A percentile compares a stretch with the other conserved stretches of the same genome.
Evolutionary conservation across 345 rosid species (phyloP).

Genomic region (Rhodomyrtus tomentosa): DNA sequence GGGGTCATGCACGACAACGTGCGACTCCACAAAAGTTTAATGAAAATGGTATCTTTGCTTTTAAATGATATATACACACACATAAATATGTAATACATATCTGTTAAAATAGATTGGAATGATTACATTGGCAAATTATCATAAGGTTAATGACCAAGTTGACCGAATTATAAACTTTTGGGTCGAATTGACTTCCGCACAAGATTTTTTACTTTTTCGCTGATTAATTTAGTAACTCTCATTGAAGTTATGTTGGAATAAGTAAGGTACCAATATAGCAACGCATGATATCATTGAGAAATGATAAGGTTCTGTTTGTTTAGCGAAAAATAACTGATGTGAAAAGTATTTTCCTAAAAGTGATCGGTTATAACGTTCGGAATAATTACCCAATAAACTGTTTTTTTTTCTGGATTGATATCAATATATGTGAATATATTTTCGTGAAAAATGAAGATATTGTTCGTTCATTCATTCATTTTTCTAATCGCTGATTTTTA

Average conservation of each 20-base stretch:
- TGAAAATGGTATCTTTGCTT: neutral
- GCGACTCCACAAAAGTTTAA: neutral
- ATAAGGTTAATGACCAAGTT: neutral
- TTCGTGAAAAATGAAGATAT: no score
- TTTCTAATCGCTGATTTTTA: no score
- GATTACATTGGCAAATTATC: neutral
- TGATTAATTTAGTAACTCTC: neutral
- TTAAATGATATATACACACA: neutral
- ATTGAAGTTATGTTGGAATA: neutral
- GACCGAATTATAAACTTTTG: accelerated
- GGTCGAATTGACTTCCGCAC: neutral
- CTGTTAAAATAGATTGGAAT: neutral
- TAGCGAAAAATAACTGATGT: no score
- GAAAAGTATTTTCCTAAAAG: no score
- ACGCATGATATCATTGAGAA: neutral
- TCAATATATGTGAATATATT: no score
- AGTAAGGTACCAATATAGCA: neutral
- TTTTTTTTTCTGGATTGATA: no score
- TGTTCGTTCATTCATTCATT: no score
- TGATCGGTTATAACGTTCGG: no score
- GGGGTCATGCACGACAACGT: neutral
- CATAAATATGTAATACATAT: no score
- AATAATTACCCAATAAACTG: no score
- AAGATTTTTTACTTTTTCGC: neutral
- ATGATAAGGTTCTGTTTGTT: neutral